Evolutionary conservation across 768 basidiomycete species (phyloP).

Genomic region (Amanita jacksonii): DNA sequence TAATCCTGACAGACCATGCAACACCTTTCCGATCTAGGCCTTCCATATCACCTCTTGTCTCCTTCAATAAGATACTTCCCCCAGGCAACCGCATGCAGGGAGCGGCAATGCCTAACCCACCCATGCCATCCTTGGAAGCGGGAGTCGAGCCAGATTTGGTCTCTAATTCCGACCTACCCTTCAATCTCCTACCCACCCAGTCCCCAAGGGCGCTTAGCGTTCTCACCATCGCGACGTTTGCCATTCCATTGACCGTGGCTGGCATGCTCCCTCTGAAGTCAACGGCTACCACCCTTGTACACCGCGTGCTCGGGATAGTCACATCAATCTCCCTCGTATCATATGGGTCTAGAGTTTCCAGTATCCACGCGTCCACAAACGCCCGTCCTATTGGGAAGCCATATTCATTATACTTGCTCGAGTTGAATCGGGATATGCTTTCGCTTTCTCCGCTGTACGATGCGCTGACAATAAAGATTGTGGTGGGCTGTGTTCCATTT

Average conservation of each 20-base stretch:
- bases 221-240: slow-evolving; percentile 70
- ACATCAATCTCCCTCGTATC: slow-evolving; percentile 72
- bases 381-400: slow-evolving; percentile 68
- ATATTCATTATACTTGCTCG: slow-evolving; percentile 69
- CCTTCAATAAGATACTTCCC: slow-evolving; percentile 1
- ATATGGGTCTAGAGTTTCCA: slow-evolving; percentile 95
- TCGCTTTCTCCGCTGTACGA: slow-evolving; percentile 68
- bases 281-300: slow-evolving; percentile 74
- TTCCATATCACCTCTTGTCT: slow-evolving; percentile 5
- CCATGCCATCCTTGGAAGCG: slow-evolving; percentile 5
- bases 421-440: slow-evolving; percentile 39
- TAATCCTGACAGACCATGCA: slow-evolving; percentile 49
- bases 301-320: slow-evolving; percentile 86
- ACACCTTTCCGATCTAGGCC: slow-evolving; percentile 7
- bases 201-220: slow-evolving; percentile 3
- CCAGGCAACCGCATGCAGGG: slow-evolving; percentile 6
- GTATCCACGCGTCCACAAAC: slow-evolving; percentile 88
- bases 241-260: slow-evolving; percentile 73
- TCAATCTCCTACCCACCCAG: slow-evolving; percentile 34
- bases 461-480: slow-evolving; percentile 75
- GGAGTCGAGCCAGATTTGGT: slow-evolving; percentile 27
- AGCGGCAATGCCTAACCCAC: slow-evolving; percentile 3
- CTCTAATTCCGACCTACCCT: slow-evolving; percentile 29
- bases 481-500: slow-evolving; percentile 13
- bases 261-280: slow-evolving; percentile 86